Conservation (phyloP, 371 early-diverging fungal species). For the Mucor sp. region DNA sequence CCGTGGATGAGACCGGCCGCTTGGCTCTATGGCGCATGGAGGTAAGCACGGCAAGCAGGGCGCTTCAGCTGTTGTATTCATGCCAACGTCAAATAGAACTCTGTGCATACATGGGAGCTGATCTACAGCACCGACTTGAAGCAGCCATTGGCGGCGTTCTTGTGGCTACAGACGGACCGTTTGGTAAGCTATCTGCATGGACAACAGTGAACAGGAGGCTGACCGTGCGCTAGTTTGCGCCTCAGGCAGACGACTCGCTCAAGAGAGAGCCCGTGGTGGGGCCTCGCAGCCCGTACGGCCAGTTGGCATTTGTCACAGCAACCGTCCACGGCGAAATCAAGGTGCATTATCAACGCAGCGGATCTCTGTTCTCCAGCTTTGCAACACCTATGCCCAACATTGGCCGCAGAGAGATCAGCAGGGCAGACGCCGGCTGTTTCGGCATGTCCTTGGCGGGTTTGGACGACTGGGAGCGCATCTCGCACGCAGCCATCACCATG, state of each 20-base stretch:
- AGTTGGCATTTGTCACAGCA: slow-evolving; percentile 40
- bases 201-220: background rate
- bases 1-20: slow-evolving; percentile 48
- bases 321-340: slow-evolving; percentile 46
- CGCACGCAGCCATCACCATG: slow-evolving; percentile 41
- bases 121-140: slow-evolving; percentile 33
- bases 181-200: slow-evolving; percentile 16
- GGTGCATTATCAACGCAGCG: slow-evolving; percentile 50
- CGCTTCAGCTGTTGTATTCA: too few relatives aligned
- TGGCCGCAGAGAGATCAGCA: slow-evolving; percentile 25
- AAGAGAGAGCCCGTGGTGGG: slow-evolving; percentile 23
- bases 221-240: slow-evolving; percentile 21
- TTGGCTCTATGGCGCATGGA: slow-evolving; percentile 45
- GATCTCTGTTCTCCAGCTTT: slow-evolving; percentile 38
- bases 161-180: slow-evolving; percentile 50
- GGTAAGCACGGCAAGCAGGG: too few relatives aligned
- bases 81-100: too few relatives aligned
- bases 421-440: slow-evolving; percentile 39
- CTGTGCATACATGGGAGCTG: slow-evolving; percentile 37
- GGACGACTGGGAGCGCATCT: slow-evolving; percentile 46
- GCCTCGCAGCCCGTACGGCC: slow-evolving; percentile 50
- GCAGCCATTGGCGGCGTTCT: slow-evolving; percentile 46
- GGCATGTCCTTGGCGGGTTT: slow-evolving; percentile 37
- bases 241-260: slow-evolving; percentile 15
- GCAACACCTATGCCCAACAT: slow-evolving; percentile 38